Evolutionary conservation across 148 eudicot species (phyloP).

Genomic region (Rheum nobile): DNA sequence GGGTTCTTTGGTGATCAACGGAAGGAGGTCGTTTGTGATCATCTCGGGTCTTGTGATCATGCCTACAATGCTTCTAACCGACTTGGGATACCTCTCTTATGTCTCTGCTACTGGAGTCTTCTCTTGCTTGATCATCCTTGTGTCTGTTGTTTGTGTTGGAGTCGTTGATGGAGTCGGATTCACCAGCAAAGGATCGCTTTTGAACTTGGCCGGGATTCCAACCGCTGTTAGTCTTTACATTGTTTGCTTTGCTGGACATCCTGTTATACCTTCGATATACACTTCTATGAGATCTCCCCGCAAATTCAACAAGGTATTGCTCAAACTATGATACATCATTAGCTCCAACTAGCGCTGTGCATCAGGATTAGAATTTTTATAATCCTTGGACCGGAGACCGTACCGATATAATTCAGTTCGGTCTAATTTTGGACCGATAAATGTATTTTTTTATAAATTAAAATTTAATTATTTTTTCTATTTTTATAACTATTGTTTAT

Average conservation of each 20-base stretch:
- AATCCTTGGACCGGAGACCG: too few species aligned
- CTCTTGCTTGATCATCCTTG: slow-evolving; percentile 19
- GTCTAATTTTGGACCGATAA: too few species aligned
- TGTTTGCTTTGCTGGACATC: slow-evolving; percentile 31
- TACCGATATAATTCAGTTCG: too few species aligned
- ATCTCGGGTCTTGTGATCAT: slow-evolving; percentile 17
- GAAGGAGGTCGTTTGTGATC: slow-evolving; percentile 16
- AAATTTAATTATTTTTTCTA: too few species aligned
- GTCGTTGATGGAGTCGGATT: slow-evolving; percentile 18
- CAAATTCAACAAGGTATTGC: slow-evolving; percentile 19
- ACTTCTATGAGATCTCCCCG: slow-evolving; percentile 17
- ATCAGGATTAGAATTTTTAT: too few species aligned
- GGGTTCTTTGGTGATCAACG: slow-evolving; percentile 10
- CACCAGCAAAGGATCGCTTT: slow-evolving; percentile 8
- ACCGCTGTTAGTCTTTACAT: slow-evolving; percentile 21
- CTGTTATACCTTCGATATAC: slow-evolving; percentile 22
- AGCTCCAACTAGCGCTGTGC: too few species aligned
- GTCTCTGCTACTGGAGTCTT: slow-evolving; percentile 29
- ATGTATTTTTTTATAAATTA: too few species aligned
- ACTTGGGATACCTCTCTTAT: slow-evolving; percentile 20
- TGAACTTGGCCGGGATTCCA: slow-evolving; percentile 13
- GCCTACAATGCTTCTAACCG: slow-evolving; percentile 21
- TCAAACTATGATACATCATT: too few species aligned
- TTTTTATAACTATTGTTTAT: too few species aligned
- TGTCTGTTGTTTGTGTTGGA: slow-evolving; percentile 18